Evolutionary conservation across 2,329 filamentous ascomycete genomes (phyloP).

Genomic region (Fusarium sp.): DNA sequence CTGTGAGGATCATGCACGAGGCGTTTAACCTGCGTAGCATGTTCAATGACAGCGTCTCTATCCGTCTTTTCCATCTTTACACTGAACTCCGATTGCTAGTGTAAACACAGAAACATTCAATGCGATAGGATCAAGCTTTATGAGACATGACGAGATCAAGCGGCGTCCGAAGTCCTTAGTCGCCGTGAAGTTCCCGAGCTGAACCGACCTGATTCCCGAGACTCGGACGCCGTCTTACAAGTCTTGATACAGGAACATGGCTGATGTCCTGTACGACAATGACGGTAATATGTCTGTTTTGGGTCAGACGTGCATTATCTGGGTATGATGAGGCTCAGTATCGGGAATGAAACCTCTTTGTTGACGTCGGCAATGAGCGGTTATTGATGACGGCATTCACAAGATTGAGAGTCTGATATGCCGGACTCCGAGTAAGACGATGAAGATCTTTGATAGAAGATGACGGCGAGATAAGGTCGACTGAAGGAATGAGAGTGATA

Average conservation of each 20-base stretch:
- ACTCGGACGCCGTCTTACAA: conserved; percentile 21
- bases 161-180: conserved; percentile 19
- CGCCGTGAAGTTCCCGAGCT: conserved; percentile 17
- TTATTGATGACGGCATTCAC: background rate
- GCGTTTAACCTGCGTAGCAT: conserved; percentile 18
- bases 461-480: background rate
- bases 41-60: conserved; percentile 25
- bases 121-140: background rate
- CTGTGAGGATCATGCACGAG: conserved; percentile 28
- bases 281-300: background rate
- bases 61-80: conserved; percentile 22
- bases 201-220: background rate
- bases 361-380: background rate
- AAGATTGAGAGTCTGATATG: background rate
- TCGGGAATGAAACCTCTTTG: background rate
- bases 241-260: background rate
- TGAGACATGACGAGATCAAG: background rate
- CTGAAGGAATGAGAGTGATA: background rate
- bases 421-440: conserved; percentile 8
- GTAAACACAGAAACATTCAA: background rate
- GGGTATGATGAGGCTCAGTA: conserved; percentile 1
- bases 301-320: background rate
- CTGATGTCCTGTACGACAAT: background rate
- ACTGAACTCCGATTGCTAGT: fast-evolving
- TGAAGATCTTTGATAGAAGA: background rate